Base-by-base conservation (phyloP, 495 filamentous ascomycete genomes). In the Hyaloscypha finlandica region DNA sequence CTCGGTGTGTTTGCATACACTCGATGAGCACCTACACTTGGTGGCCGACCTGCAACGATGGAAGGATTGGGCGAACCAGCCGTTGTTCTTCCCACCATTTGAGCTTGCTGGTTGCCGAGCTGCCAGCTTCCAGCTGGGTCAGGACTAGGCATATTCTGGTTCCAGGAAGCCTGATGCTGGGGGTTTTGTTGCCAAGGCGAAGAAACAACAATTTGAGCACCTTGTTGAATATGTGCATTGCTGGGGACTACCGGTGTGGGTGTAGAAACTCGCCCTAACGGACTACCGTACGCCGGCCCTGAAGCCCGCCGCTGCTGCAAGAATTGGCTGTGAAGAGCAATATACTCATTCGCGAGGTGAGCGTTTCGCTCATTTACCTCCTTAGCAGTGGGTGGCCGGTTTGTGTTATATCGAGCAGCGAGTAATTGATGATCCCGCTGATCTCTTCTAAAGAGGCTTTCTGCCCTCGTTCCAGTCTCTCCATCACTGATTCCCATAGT, bases 391-490 rank as follows among this genome's bases (percentile, higher is more conserved):
- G 84, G 73, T 3, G 70, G 73, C 4, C 63, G 58, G 6, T n/a
- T 19, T 25, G 73, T 67, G 61, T 74, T 62, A 32, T 42, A 67
- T 32, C 73, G 52, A 37, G 55, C 59, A 9, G 70, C 53, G 11
- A 72, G 53, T 11, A 42, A 63, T 55, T 66, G 59, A 29, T 71
- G 45, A 71, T 66, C 68, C 80, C 80, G 20, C 54, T 65, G 54
- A 80, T 74, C 32, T 73, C 71, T 59, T 75, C 69, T 22, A 79
- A 84, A 84, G 1, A 78, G 14, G 1, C 68, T 53, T 20, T 83
- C 81, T 61, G 83, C 71, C 16, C 67, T 64, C 2, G 5, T 14
- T 6, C 75, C 77, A 32, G 59, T 29, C 31, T 33, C 20, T 59
- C 76, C 76, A n/a, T 74, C 68, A n/a, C 30, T 30, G 4, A 73